A percentile compares a stretch with the other conserved stretches of the same genome.
phyloP scores from a whole-genome alignment of 2,329 filamentous ascomycete species.

The Exophiala sp. region DNA sequence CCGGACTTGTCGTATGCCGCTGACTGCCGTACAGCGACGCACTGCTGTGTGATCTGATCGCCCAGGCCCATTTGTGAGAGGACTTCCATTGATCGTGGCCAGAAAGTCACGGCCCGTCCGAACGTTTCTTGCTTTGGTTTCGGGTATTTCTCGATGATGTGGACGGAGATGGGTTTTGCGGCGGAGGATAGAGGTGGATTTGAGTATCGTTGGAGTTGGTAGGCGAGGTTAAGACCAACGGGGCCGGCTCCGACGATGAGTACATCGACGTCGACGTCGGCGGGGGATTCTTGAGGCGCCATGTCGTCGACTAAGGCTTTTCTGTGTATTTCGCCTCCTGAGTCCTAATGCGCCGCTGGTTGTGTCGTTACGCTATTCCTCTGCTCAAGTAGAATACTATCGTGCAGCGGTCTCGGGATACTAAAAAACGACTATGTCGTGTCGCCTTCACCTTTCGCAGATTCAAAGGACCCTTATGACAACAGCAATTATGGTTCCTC shows the following conservation, averaged over 20 bases:
- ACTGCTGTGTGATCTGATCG: slow-evolving; percentile 50
- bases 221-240: slow-evolving; percentile 23
- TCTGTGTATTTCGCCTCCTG: neutral
- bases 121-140: slow-evolving; percentile 52
- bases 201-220: slow-evolving; percentile 31
- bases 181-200: slow-evolving; percentile 8
- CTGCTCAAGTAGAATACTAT: too few species aligned
- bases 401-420: too few species aligned
- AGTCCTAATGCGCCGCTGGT: too few species aligned
- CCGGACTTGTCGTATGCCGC: slow-evolving; percentile 49
- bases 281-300: neutral
- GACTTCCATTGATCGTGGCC: slow-evolving; percentile 50
- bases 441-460: too few species aligned
- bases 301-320: neutral
- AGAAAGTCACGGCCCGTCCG: slow-evolving; percentile 54
- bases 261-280: slow-evolving; percentile 30
- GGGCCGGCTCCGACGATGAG: slow-evolving; percentile 25
- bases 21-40: slow-evolving; percentile 51
- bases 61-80: slow-evolving; percentile 51
- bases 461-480: too few species aligned
- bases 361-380: too few species aligned
- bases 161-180: slow-evolving; percentile 34
- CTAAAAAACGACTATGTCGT: too few species aligned
- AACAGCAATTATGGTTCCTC: too few species aligned
- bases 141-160: slow-evolving; percentile 49